These are phyloP conservation scores for Penicillium pulvis DNA, from an alignment of 495 filamentous ascomycete genomes.

Conservation along the genomic window DNA sequence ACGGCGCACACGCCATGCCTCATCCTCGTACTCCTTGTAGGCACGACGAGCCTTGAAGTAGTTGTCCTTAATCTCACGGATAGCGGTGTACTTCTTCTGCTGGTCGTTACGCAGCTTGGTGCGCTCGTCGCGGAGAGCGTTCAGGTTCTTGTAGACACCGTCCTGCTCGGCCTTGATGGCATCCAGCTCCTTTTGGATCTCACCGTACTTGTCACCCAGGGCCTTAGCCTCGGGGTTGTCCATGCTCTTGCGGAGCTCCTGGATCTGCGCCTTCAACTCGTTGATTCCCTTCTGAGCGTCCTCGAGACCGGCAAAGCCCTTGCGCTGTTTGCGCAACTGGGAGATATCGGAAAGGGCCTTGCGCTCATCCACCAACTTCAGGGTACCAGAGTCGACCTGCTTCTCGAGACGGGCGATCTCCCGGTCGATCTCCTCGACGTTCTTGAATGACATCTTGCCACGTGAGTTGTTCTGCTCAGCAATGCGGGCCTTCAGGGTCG, in stretches of 20 bases:
- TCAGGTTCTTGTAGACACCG: constrained; percentile 80
- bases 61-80: constrained; percentile 83
- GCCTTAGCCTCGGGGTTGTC: constrained; percentile 93
- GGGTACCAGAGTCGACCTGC: constrained; percentile 79
- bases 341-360: constrained; percentile 84
- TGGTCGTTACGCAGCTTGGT: constrained; percentile 79
- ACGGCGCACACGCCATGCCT: constrained; percentile 68
- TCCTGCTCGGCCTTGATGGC: constrained; percentile 88
- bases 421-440: constrained; percentile 79
- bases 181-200: constrained; percentile 82
- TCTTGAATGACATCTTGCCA: constrained; percentile 78
- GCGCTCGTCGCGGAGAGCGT: constrained; percentile 84
- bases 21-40: constrained; percentile 75
- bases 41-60: constrained; percentile 79
- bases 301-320: constrained; percentile 83
- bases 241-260: constrained; percentile 78
- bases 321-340: constrained; percentile 81
- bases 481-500: constrained; percentile 76
- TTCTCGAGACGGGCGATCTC: constrained; percentile 79
- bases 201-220: constrained; percentile 78
- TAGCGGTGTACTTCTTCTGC: constrained; percentile 75
- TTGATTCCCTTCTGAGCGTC: constrained; percentile 82
- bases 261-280: constrained; percentile 78
- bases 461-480: constrained; percentile 82
- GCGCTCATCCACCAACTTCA: constrained; percentile 96